Base-by-base conservation (phyloP, 176 grass and related monocot genomes). In the Rhynchospora pubera region DNA sequence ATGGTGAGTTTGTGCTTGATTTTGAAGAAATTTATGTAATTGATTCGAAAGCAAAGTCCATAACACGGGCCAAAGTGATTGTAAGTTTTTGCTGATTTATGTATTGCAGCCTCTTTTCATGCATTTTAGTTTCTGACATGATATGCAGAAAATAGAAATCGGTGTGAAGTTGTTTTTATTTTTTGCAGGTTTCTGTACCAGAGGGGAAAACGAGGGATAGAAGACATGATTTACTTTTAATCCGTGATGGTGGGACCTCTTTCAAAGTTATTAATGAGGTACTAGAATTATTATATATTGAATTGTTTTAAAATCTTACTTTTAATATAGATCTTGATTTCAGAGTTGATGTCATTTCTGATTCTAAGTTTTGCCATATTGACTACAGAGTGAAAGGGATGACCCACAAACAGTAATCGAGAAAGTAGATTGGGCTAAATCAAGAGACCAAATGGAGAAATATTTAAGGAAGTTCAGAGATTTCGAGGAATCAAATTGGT, bases 21-120 rank as follows among this genome's bases (percentile, higher is more conserved):
- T 94, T 98, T 87, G 95, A 98, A 83, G 92, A 98, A 88, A 93
- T 91, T 65, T 97, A 97, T 89, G 92, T 88, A n/a, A 98, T 98
- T 26, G 89, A 94, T 67, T 98, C 92, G 6, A 93, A 93, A 91
- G 85, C 93, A 89, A 93, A 88, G 82, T 94, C 92, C 60, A 94
- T 93, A 55, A 91, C 92, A 82, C 89, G 95, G 83, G 89, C 90
- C 5, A 91, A 91, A 93, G 92, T 98, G 85, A 69, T 88, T 92
- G 95, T 98, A 94, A 85, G 84, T 77, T 69, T 72, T 76, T 83
- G 1, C 2, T 16, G 21, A n/a, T 21, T 21, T 57, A 39, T 47
- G 16, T 83, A 5, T 26, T 44, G 22, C 23, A 16, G 16, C 57
- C 12, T 30, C 23, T n/a, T 72, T 86, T 65, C 18, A 22, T 84